Evolutionary conservation across 2,329 filamentous ascomycete species (phyloP).

Genomic region (Botrytis galanthina): DNA sequence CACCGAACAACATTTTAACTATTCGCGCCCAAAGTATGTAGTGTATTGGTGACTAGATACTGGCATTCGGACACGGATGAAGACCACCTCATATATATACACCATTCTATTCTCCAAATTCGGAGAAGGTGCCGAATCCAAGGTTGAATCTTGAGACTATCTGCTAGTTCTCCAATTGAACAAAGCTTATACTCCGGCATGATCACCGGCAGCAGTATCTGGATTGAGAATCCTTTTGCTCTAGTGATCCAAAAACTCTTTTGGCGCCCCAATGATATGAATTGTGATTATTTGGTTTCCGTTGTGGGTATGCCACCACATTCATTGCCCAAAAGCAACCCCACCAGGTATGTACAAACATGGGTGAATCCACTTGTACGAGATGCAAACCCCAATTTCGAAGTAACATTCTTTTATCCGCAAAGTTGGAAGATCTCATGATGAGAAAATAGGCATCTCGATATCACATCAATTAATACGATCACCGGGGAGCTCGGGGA

Average conservation of each 20-base stretch:
- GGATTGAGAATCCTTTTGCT: not conserved
- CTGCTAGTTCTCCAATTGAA: not conserved
- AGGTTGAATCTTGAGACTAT: not conserved
- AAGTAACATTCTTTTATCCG: constrained; percentile 9
- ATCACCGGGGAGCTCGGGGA: not conserved
- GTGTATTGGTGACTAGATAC: not conserved
- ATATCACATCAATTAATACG: not conserved
- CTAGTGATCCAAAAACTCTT: not conserved
- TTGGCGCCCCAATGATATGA: constrained; percentile 13
- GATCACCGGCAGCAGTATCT: constrained; percentile 1
- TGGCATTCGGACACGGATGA: not conserved
- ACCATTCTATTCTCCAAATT: not conserved
- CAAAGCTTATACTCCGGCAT: not conserved
- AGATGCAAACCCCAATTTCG: not conserved
- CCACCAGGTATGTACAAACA: not conserved
- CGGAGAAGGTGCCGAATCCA: not conserved
- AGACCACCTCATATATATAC: constrained; percentile 1
- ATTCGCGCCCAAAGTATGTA: not conserved
- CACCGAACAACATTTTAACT: not conserved
- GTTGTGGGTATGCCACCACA: not conserved
- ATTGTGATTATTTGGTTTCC: not conserved
- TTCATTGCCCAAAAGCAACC: not conserved
- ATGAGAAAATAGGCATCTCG: not conserved
- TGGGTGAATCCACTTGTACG: not conserved
- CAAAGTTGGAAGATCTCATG: not conserved